Percentiles rank a stretch among this genome's conserved stretches.
phyloP scores from a whole-genome alignment of 1,284 basidiomycete genomes.

The Lignosus rhinocerotis region DNA sequence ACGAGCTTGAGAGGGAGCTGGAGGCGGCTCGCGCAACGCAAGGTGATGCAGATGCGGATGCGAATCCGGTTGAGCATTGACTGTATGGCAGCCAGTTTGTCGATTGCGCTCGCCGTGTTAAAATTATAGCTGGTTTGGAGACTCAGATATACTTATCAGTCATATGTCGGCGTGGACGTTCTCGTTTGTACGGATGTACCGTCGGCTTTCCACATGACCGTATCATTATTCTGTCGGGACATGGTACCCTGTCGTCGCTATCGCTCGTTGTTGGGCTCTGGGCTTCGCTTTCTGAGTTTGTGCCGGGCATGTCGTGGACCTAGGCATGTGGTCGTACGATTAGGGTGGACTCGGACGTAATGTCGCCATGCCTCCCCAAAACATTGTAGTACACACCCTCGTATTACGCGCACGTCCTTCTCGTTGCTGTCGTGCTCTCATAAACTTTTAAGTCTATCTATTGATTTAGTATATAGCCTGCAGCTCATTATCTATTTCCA shows the following conservation, averaged over 20 bases:
- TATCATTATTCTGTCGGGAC: background rate
- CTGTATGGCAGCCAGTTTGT: slow-evolving; percentile 22
- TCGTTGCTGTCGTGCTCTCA: too few relatives aligned
- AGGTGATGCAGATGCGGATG: slow-evolving; percentile 3
- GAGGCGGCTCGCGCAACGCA: slow-evolving; percentile 21
- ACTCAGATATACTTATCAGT: background rate
- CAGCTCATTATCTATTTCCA: too few relatives aligned
- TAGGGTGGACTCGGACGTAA: too few relatives aligned
- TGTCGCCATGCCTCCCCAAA: too few relatives aligned
- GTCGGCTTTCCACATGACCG: background rate
- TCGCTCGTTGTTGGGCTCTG: too few relatives aligned
- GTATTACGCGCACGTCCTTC: too few relatives aligned
- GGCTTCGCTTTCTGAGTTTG: too few relatives aligned
- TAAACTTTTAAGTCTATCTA: too few relatives aligned
- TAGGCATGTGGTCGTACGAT: too few relatives aligned
- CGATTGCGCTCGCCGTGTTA: background rate
- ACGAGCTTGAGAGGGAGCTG: slow-evolving; percentile 30
- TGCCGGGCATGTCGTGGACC: too few relatives aligned
- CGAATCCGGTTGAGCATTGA: slow-evolving; percentile 32
- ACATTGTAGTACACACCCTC: too few relatives aligned
- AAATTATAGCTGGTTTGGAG: background rate
- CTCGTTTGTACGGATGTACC: background rate
- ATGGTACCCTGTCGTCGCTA: background rate
- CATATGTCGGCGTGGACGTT: background rate
- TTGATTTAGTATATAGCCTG: too few relatives aligned